Conservation (phyloP, 2,329 filamentous ascomycete genomes). For the Clonostachys chloroleuca region DNA sequence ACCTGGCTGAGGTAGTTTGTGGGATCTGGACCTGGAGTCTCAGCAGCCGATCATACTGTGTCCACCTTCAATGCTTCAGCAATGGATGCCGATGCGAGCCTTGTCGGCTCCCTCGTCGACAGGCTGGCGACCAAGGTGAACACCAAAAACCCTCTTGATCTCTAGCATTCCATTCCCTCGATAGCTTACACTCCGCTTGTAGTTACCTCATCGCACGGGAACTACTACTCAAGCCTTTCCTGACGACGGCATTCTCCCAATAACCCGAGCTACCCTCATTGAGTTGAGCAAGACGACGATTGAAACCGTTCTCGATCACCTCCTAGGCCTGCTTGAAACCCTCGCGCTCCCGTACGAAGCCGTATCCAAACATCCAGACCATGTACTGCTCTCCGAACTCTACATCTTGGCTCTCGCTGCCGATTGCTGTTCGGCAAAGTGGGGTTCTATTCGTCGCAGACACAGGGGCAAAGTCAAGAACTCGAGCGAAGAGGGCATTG, state of each 20-base stretch:
- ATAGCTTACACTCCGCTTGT: slow-evolving; percentile 22
- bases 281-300: slow-evolving; percentile 53
- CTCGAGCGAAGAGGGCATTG: not conserved
- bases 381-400: slow-evolving; percentile 60
- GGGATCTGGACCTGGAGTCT: too few species aligned
- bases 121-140: slow-evolving; percentile 58
- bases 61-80: slow-evolving; percentile 3
- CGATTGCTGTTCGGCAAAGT: slow-evolving; percentile 61
- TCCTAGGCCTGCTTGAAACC: slow-evolving; percentile 55
- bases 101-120: slow-evolving; percentile 59
- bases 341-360: slow-evolving; percentile 48
- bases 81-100: slow-evolving; percentile 56
- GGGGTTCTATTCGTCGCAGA: slow-evolving; percentile 21
- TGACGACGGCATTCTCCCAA: slow-evolving; percentile 56
- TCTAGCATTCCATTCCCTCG: not conserved
- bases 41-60: too few species aligned
- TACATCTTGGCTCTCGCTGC: slow-evolving; percentile 60
- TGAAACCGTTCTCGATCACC: slow-evolving; percentile 47
- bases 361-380: slow-evolving; percentile 47
- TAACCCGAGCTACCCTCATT: slow-evolving; percentile 57
- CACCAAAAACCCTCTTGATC: not conserved
- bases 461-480: too few species aligned
- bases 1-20: too few species aligned
- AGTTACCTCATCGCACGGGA: slow-evolving; percentile 62
- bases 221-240: slow-evolving; percentile 49